Base-by-base conservation (phyloP, 768 basidiomycete species). In the Tephrocybe rancida region DNA sequence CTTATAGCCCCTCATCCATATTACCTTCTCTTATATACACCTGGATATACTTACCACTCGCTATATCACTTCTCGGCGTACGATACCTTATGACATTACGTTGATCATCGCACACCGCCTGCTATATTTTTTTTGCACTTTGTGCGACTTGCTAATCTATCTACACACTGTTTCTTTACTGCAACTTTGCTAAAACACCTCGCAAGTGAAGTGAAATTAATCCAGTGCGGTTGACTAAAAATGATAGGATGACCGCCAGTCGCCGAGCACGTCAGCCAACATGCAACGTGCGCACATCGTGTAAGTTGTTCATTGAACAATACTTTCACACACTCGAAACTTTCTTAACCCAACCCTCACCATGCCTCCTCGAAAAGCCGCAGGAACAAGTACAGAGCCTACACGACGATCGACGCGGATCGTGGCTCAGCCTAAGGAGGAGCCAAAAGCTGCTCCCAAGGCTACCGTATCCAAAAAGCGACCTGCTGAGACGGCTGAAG, bases 391-490 rank as follows among this genome's bases (percentile, higher is more conserved):
- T 44, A 57, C 70, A 29, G 70, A 71, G 38, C 73, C 78, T 38
- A 78, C 80, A 8, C 73, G 85, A 55, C 75, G 86, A 51, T 88
- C 86, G 3, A 74, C 76, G 14, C 70, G 86, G 47, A 78, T 86
- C 51, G 80, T 82, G 3, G 66, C 78, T 5, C 76, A 78, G 54
- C 76, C 78, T 30, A 74, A 71, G 50, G 65, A 73, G 21, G 70
- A 66, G 44, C 57, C 64, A n/a, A 69, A 66, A 49, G 61, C 58
- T 13, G 64, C 60, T 30, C 53, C 70, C 4, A 66, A 70, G 26
- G 67, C 42, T 48, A 30, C 67, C 35, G 29, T 13, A 7, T 68
- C 72, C 43, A 83, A 80, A 64, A 76, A 75, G 61, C 61, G 69
- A 51, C 56, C 72, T 34, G 77, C 74, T n/a, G 69, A 69, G 51